Base-by-base conservation (phyloP, 2,329 filamentous ascomycete genomes). In the Fusarium protoensiforme region DNA sequence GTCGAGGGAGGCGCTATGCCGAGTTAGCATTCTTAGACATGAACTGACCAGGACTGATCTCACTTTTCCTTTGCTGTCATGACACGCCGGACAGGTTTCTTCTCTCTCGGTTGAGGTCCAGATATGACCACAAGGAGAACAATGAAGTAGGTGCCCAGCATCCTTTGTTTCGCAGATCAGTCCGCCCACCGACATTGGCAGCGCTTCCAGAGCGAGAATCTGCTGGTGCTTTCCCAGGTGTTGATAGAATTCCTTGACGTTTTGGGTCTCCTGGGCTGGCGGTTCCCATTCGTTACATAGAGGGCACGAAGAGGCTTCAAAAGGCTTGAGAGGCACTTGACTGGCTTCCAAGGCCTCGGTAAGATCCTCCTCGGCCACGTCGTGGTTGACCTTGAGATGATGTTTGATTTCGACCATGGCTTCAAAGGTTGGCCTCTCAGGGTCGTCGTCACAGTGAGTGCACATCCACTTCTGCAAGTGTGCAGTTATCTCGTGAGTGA, bases 21-120 rank as follows among this genome's bases (percentile, higher is more conserved):
- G 10, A 20, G 18, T 53, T 33, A 53, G 27, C 1, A 16, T 53
- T 27, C 6, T 9, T 31, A 20, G n/a, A 20, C 11, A 5, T 20
- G 11, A 4, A 7, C 27, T 31, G 27, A 4, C 10, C 1, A 6
- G 27, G 7, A 1, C 0, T 2, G 7, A 31, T 20, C 7, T 20
- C 5, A 31, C 46, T 1, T 51, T 53, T 53, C 27, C 46, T 31
- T 53, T 33, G 27, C 27, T 16, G 1, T 31, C 46, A 13, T 20
- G 27, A 2, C 46, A 31, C 4, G 11, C 2, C 7, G 46, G 46
- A 4, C 46, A 53, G 2, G 4, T 3, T 1, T 53, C 27, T 53
- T 20, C 27, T 53, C 27, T 29, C 27, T 53, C 18, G 7, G 3
- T 1, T 1, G 46, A 20, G 46, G 46, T 9, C 46, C 27, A 53